phyloP scores from a whole-genome alignment of 495 filamentous ascomycete genomes.

The Cryomyces minteri region DNA sequence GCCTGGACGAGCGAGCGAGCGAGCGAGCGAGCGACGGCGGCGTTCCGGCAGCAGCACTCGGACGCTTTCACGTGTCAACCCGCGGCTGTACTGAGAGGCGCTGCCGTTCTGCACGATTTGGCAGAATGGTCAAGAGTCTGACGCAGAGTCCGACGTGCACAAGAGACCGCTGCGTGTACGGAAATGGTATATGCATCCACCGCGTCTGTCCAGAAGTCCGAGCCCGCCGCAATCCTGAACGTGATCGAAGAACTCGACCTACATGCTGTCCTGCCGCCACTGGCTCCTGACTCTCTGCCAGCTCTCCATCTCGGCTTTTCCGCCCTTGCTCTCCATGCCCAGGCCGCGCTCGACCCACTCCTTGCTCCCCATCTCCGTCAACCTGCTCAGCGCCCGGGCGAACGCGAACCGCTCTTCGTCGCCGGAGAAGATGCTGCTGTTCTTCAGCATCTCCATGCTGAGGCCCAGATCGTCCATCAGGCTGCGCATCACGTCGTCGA shows the following conservation, averaged over 20 bases:
- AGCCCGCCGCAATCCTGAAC: too few species aligned
- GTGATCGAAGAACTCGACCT: neutral
- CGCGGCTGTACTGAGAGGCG: too few species aligned
- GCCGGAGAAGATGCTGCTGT: slow-evolving; percentile 73
- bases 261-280: slow-evolving; percentile 23
- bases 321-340: slow-evolving; percentile 16
- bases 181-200: too few species aligned
- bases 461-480: slow-evolving; percentile 90
- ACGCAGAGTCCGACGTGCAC: too few species aligned
- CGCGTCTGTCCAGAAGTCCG: too few species aligned
- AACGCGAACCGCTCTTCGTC: slow-evolving; percentile 97
- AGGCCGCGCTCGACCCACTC: slow-evolving; percentile 80
- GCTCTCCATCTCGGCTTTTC: slow-evolving; percentile 20
- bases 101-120: too few species aligned
- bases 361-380: slow-evolving; percentile 83
- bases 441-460: slow-evolving; percentile 71
- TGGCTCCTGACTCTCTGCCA: slow-evolving; percentile 22
- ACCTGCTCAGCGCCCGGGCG: slow-evolving; percentile 64
- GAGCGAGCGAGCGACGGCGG: too few species aligned
- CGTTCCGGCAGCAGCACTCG: too few species aligned
- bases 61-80: too few species aligned
- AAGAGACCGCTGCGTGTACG: too few species aligned
- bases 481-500: slow-evolving; percentile 68
- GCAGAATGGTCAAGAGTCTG: too few species aligned
- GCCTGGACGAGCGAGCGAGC: too few species aligned